Conservation (phyloP, 352 stramenopile species). For the Pythium aphanidermatum region DNA sequence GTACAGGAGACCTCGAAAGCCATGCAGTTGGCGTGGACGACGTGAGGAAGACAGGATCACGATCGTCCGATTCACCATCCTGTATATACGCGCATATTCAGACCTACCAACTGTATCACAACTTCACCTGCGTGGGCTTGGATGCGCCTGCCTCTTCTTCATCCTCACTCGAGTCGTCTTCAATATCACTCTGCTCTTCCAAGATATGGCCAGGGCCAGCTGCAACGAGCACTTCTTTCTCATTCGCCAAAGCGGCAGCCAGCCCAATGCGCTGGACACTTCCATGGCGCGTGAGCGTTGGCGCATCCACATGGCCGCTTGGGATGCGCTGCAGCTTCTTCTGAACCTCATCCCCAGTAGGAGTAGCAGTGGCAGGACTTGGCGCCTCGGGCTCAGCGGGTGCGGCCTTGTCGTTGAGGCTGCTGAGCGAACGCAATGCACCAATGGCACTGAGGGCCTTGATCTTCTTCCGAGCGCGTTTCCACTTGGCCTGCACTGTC, state of each 20-base stretch:
- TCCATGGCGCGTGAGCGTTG: constrained; percentile 50
- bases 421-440: constrained; percentile 35
- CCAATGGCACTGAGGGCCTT: constrained; percentile 77
- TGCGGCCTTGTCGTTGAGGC: constrained; percentile 8
- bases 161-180: constrained; percentile 19
- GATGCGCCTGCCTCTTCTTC: constrained; percentile 28
- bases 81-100: no score
- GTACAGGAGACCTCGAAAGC: no score
- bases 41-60: no score
- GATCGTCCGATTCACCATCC: no score
- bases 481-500: constrained; percentile 84
- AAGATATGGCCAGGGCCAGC: constrained; percentile 2
- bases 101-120: no score
- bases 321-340: constrained; percentile 24
- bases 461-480: constrained; percentile 83
- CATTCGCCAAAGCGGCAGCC: constrained; percentile 8
- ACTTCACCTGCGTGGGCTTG: no score
- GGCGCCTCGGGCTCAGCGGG: constrained; percentile 1
- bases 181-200: constrained; percentile 11
- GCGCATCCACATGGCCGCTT: constrained; percentile 30
- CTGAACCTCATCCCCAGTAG: constrained; percentile 7
- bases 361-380: no score
- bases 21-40: no score
- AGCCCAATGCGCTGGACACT: constrained; percentile 58
- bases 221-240: constrained; percentile 4